Conservation (phyloP, 495 filamentous ascomycete genomes). For the Echria macrotheca region DNA sequence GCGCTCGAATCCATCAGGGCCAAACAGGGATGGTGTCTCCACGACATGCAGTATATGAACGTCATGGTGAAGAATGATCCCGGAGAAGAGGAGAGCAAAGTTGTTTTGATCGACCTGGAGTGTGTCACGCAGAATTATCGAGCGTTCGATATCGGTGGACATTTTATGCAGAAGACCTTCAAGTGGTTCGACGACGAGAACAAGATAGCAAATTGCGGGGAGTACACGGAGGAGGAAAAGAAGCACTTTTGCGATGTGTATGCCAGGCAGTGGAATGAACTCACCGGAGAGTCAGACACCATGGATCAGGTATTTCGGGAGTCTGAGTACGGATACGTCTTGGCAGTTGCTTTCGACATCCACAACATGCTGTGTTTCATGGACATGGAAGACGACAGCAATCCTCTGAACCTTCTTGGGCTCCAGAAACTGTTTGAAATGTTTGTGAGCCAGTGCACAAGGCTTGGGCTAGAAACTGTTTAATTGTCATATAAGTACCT, state of each 20-base stretch:
- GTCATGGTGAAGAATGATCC: slow-evolving; percentile 26
- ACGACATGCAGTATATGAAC: slow-evolving; percentile 32
- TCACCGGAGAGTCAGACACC: slow-evolving; percentile 28
- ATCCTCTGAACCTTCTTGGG: slow-evolving; percentile 25
- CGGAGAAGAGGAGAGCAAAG: slow-evolving; percentile 22
- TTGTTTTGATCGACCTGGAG: slow-evolving; percentile 30
- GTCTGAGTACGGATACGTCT: slow-evolving; percentile 25
- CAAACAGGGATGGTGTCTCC: slow-evolving; percentile 29
- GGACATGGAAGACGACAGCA: slow-evolving; percentile 20
- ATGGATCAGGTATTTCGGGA: slow-evolving; percentile 27
- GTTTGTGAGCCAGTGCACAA: slow-evolving; percentile 28
- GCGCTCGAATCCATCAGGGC: slow-evolving; percentile 21
- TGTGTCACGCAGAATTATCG: slow-evolving; percentile 30
- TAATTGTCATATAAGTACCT: no score
- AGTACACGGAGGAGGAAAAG: slow-evolving; percentile 29
- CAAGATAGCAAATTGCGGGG: slow-evolving; percentile 26
- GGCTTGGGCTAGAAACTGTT: no score
- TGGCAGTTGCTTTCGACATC: slow-evolving; percentile 31
- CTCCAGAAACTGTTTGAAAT: slow-evolving; percentile 28
- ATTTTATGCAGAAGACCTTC: slow-evolving; percentile 36
- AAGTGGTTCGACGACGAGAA: slow-evolving; percentile 31
- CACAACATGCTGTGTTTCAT: slow-evolving; percentile 34
- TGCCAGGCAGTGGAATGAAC: slow-evolving; percentile 23
- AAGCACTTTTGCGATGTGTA: slow-evolving; percentile 30
- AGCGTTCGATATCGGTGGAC: slow-evolving; percentile 32